phyloP scores from a whole-genome alignment of 2,329 filamentous ascomycete genomes.

The Ophiostoma populinum region DNA sequence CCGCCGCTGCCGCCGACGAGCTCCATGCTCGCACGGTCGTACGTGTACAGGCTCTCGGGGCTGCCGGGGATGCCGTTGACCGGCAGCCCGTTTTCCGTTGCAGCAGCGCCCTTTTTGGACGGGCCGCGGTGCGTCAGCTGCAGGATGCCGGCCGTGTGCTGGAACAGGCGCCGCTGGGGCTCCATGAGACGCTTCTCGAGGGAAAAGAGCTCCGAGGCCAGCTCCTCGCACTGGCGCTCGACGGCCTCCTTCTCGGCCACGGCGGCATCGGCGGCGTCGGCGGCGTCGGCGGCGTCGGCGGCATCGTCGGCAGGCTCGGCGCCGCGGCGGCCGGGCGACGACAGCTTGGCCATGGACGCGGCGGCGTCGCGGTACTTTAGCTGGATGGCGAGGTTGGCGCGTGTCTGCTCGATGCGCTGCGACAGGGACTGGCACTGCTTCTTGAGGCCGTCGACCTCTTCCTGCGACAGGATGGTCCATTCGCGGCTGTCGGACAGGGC shows the following conservation, averaged over 20 bases:
- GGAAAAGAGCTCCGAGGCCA: conserved; percentile 63
- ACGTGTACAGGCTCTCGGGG: conserved; percentile 60
- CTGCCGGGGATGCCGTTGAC: conserved; percentile 51
- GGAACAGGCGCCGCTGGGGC: conserved; percentile 57
- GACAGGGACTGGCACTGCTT: conserved; percentile 60
- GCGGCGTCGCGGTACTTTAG: conserved; percentile 90
- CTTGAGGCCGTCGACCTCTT: conserved; percentile 83
- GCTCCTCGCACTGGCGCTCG: conserved; percentile 68
- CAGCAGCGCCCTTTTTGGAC: conserved; percentile 19
- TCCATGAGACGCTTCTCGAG: conserved; percentile 63
- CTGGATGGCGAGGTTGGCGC: conserved; percentile 72
- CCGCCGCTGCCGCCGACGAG: conserved; percentile 24
- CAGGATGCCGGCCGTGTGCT: conserved; percentile 84
- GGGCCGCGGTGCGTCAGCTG: conserved; percentile 73
- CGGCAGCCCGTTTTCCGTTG: conserved; percentile 22
- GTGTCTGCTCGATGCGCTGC: conserved; percentile 64
- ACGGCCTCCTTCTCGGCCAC: conserved; percentile 60
- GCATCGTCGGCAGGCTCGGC: conserved; percentile 30
- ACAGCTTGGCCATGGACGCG: conserved; percentile 66
- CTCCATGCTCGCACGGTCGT: conserved; percentile 41
- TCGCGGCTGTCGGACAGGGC: conserved; percentile 75
- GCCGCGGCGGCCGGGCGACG: conserved; percentile 40
- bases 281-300: conserved; percentile 28
- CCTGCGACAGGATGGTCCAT: conserved; percentile 74
- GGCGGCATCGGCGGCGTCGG: conserved; percentile 35